These are phyloP conservation scores for Xylaria longipes DNA, from an alignment of 495 filamentous ascomycete genomes.

Conservation along the genomic window DNA sequence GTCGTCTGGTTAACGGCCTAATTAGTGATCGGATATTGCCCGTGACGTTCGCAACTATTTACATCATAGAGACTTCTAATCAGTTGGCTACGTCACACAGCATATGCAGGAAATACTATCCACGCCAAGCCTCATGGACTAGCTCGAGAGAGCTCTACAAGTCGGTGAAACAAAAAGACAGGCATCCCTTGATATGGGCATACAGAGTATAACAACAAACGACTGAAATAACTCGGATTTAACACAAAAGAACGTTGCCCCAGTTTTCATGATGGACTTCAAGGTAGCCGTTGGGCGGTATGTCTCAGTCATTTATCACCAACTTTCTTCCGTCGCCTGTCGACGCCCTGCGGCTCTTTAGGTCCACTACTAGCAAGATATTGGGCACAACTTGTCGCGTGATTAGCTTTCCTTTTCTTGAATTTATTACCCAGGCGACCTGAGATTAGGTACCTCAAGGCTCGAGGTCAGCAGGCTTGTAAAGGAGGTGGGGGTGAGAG, in stretches of 20 bases:
- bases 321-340: neutral
- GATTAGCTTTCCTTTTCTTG: neutral
- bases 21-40: neutral
- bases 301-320: neutral
- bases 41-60: neutral
- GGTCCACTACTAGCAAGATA: neutral
- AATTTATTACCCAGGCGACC: neutral
- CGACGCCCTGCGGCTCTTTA: neutral
- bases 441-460: neutral
- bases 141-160: neutral
- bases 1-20: neutral
- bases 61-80: neutral
- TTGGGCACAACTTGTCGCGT: neutral
- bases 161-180: neutral
- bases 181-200: neutral
- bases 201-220: neutral
- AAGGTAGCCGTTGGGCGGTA: neutral
- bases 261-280: neutral
- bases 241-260: neutral
- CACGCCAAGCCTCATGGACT: neutral
- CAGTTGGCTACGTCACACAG: conserved; percentile 2
- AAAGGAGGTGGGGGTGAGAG: neutral
- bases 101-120: conserved; percentile 5
- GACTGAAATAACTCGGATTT: neutral
- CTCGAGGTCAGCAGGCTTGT: neutral